Evolutionary conservation across 2,329 filamentous ascomycete genomes (phyloP), one percentile per base, ranked within the genome.

Genomic region (Pleurostoma richardsiae): DNA sequence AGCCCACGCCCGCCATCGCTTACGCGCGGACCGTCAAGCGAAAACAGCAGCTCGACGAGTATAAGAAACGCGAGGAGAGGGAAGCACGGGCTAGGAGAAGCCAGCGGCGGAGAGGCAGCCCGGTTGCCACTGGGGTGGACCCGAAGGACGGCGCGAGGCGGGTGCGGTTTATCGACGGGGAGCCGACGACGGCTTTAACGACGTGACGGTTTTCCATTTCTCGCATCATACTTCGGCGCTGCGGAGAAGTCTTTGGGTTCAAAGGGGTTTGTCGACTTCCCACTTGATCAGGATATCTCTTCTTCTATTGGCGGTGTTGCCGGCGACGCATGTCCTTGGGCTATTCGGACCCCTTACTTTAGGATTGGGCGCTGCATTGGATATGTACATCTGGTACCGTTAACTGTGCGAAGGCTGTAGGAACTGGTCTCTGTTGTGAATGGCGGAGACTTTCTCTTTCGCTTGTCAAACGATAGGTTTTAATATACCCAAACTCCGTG

Each of bases 41-140:
- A 39, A 72, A 71, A 47, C 75, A 80, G 60, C 82, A 85, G 61
- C 72, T 86, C 56, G 74, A 73, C 7, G 81, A 82, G 41, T 86
- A 85, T 59, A 74, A 69, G 52, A 80, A 74, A 54, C 71, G 82
- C 27, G 80, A 85, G 55, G 79, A 81, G 56, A 71, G 69, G 42
- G 80, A 86, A 47, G 81, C 81, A 4, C 69, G 82, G 42, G 74
- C 77, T 0, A 69, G 65, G 52, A 70, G 82, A 47, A 84, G 65
- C 52, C 71, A 77, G 57, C 70, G 74, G 42, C 69, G 80, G 40
- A 67, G 72, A 49, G 63, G 64, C 6, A 65, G 57, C 56, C 7
- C 56, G 51, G 51, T 54, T 2, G 49, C 58, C 48, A 39, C 55
- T 52, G 52, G 60, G 44, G 43, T 61, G 45, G 50, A 61, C 41